phyloP scores from a whole-genome alignment of 1,284 basidiomycete genomes.

The Austroboletus novae-zelandiae region DNA sequence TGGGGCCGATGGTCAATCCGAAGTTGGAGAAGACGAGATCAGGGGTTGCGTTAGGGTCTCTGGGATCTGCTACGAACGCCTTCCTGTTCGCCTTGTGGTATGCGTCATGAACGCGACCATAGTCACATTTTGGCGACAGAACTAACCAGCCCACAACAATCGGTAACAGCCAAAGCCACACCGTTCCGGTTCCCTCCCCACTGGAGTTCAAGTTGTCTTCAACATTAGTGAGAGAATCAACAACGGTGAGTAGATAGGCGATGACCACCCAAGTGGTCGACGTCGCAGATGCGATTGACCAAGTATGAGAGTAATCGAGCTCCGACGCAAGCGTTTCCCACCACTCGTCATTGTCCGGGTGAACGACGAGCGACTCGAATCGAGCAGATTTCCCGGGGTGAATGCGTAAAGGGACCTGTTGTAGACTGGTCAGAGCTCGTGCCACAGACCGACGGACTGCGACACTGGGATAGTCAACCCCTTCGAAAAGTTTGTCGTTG shows the following conservation, averaged over 20 bases:
- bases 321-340: constrained; percentile 25
- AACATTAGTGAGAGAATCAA: constrained; percentile 36
- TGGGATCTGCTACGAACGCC: constrained; percentile 1
- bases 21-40: constrained; percentile 8
- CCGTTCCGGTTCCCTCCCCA: constrained; percentile 38
- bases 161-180: constrained; percentile 43
- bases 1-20: constrained; percentile 21
- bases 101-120: constrained; percentile 31
- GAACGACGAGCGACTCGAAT: constrained; percentile 31
- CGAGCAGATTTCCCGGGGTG: constrained; percentile 18
- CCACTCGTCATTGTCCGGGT: constrained; percentile 33
- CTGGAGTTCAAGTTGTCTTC: constrained; percentile 24
- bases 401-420: constrained; percentile 33
- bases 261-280: constrained; percentile 42
- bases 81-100: constrained; percentile 32
- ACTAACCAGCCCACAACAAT: constrained; percentile 42
- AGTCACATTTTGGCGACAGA: constrained; percentile 41
- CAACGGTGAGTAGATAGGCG: constrained; percentile 42
- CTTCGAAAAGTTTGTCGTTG: constrained; percentile 19
- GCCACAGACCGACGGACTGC: constrained; percentile 17
- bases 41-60: constrained; percentile 1
- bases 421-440: constrained; percentile 23
- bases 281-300: constrained; percentile 40
- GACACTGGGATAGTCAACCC: constrained; percentile 18
- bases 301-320: constrained; percentile 32